These are phyloP conservation scores for Aspergillus haitiensis DNA, from an alignment of 495 filamentous ascomycete species.

Conservation along the genomic window DNA sequence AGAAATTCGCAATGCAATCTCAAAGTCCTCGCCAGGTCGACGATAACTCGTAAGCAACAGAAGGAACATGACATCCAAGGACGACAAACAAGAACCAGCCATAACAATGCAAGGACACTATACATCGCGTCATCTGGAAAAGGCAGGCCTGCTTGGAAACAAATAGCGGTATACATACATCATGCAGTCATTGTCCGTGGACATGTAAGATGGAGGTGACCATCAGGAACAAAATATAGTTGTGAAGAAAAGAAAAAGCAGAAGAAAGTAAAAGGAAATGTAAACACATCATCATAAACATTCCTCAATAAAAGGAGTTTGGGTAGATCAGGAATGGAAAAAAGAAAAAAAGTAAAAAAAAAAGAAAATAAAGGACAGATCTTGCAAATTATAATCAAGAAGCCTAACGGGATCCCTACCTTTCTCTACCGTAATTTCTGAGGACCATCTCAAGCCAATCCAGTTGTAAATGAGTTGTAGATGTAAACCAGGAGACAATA, in stretches of 20 bases:
- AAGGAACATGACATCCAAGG: slow-evolving; percentile 13
- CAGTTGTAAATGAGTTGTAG: slow-evolving; percentile 28
- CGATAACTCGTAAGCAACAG: slow-evolving; percentile 6
- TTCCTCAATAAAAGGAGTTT: slow-evolving; percentile 8
- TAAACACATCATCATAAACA: slow-evolving; percentile 21
- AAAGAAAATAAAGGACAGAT: slow-evolving; percentile 14
- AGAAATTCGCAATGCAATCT: slow-evolving; percentile 12
- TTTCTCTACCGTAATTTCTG: slow-evolving; percentile 9
- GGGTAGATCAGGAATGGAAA: slow-evolving; percentile 15
- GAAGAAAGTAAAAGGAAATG: slow-evolving; percentile 15
- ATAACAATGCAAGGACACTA: slow-evolving; percentile 28
- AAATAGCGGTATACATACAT: slow-evolving; percentile 42
- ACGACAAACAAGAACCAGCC: slow-evolving; percentile 18
- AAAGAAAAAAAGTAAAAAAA: slow-evolving; percentile 21
- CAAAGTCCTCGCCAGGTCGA: slow-evolving; percentile 4
- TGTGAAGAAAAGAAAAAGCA: slow-evolving; percentile 17
- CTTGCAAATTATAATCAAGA: not conserved
- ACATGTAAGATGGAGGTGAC: slow-evolving; percentile 27
- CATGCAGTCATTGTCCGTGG: slow-evolving; percentile 42
- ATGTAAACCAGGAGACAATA: slow-evolving; percentile 20
- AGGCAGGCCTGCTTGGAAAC: slow-evolving; percentile 22
- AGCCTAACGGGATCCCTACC: not conserved
- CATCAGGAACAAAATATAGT: slow-evolving; percentile 12
- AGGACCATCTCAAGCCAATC: slow-evolving; percentile 34
- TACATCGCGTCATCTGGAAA: slow-evolving; percentile 25